Evolutionary conservation across 139 green algal genomes (phyloP).

Genomic region (Picochlorum sp.): DNA sequence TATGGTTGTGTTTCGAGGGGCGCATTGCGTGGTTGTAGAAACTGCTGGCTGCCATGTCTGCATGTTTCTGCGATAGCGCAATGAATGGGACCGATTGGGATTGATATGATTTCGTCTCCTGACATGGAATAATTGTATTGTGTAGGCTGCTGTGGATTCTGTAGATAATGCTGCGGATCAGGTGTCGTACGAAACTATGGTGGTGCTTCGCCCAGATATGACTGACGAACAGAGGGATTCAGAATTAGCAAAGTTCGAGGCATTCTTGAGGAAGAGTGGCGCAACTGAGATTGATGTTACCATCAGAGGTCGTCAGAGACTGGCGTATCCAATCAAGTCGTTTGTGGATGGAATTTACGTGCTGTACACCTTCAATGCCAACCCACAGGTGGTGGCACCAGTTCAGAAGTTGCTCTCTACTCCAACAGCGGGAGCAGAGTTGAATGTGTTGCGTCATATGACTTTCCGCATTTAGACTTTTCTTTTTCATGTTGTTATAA

Average conservation of each 20-base stretch:
- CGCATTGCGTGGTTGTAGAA: too few species aligned
- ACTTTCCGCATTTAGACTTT: conserved; percentile 34
- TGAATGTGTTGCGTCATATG: conserved; percentile 72
- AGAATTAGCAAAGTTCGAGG: conserved; percentile 86
- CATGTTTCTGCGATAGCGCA: too few species aligned
- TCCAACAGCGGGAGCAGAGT: conserved; percentile 57
- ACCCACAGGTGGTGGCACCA: conserved; percentile 39
- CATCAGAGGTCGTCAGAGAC: conserved; percentile 45
- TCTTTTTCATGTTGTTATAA: background rate
- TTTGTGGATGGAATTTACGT: conserved; percentile 82
- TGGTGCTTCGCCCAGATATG: conserved; percentile 68
- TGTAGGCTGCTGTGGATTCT: background rate
- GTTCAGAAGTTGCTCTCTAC: conserved; percentile 78
- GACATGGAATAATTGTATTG: background rate
- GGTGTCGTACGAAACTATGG: conserved; percentile 80
- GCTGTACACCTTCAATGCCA: conserved; percentile 70
- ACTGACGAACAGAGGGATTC: conserved; percentile 71
- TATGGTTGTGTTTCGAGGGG: too few species aligned
- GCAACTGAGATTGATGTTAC: conserved; percentile 58
- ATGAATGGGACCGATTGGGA: too few species aligned
- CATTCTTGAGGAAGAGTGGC: conserved; percentile 73
- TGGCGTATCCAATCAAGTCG: conserved; percentile 82
- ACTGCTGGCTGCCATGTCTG: too few species aligned
- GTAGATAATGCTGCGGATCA: background rate
- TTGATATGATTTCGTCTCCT: too few species aligned